Evolutionary conservation across 2,329 filamentous ascomycete genomes (phyloP).

Genomic region (Monosporascus cannonballus): DNA sequence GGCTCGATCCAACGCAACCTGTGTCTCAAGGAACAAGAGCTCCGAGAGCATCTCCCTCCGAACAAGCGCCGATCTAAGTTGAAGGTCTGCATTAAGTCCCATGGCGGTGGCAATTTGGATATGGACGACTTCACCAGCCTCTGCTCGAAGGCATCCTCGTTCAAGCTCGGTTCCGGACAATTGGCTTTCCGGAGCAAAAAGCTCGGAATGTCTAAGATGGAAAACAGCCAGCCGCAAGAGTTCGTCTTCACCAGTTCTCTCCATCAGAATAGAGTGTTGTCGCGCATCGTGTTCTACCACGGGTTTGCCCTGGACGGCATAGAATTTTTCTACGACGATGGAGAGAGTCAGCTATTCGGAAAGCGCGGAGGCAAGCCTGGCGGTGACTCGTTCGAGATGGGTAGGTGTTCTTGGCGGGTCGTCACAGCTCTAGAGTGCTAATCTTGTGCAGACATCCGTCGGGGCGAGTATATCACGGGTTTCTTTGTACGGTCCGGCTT

Average conservation of each 20-base stretch:
- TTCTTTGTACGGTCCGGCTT: slow-evolving; percentile 75
- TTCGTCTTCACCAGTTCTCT: slow-evolving; percentile 66
- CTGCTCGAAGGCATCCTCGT: slow-evolving; percentile 61
- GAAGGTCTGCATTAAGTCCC: slow-evolving; percentile 68
- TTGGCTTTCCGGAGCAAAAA: slow-evolving; percentile 70
- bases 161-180: slow-evolving; percentile 67
- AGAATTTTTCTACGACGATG: slow-evolving; percentile 90
- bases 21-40: slow-evolving; percentile 65
- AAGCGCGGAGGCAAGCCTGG: slow-evolving; percentile 65
- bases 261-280: slow-evolving; percentile 66
- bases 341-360: slow-evolving; percentile 78
- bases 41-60: slow-evolving; percentile 66
- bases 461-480: slow-evolving; percentile 80
- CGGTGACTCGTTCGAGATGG: slow-evolving; percentile 70
- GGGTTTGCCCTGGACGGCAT: slow-evolving; percentile 74
- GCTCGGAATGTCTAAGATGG: slow-evolving; percentile 66
- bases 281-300: slow-evolving; percentile 69
- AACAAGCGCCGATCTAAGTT: slow-evolving; percentile 66
- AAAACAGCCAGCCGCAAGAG: slow-evolving; percentile 64
- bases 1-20: slow-evolving; percentile 64
- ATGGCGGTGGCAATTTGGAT: slow-evolving; percentile 65
- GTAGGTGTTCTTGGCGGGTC: slow-evolving; percentile 39
- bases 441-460: slow-evolving; percentile 63
- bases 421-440: background rate
- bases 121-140: slow-evolving; percentile 72